Evolutionary conservation across 225 moss, liverwort and hornwort genomes (phyloP).

Genomic region (Physcomitrium patens): DNA sequence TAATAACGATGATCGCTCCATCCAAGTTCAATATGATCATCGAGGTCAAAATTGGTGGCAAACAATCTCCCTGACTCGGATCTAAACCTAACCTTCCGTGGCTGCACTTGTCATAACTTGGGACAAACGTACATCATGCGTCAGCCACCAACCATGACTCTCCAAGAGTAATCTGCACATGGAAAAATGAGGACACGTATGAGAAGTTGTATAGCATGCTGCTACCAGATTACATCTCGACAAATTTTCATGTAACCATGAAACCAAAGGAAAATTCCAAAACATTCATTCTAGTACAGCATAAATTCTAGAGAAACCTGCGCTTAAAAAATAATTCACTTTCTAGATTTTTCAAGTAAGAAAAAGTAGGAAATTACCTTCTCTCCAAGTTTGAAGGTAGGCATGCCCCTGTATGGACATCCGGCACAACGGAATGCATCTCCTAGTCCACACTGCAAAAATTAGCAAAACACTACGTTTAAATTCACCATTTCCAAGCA

Average conservation of each 20-base stretch:
- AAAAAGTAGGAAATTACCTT: slow-evolving; percentile 24
- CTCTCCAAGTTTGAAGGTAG: slow-evolving; percentile 77
- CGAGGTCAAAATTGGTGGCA: slow-evolving; percentile 28
- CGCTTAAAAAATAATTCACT: neutral
- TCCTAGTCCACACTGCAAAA: slow-evolving; percentile 54
- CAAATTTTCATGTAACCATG: neutral
- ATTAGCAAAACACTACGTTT: neutral
- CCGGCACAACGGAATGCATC: slow-evolving; percentile 82
- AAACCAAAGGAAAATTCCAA: neutral
- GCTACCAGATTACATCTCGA: neutral
- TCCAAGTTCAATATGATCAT: slow-evolving; percentile 21
- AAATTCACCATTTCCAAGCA: too few relatives aligned
- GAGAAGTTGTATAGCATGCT: neutral
- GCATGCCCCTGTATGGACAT: slow-evolving; percentile 78
- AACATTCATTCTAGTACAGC: neutral
- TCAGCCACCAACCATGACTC: slow-evolving; percentile 40
- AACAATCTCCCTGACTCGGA: neutral
- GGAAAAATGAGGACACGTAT: neutral
- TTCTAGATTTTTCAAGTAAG: neutral
- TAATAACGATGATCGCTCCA: slow-evolving; percentile 28
- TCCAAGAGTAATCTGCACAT: slow-evolving; percentile 39
- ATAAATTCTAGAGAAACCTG: neutral
- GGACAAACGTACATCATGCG: slow-evolving; percentile 10
- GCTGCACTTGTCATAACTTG: neutral
- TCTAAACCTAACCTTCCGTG: slow-evolving; percentile 24